Evolutionary conservation across 2,329 filamentous ascomycete species (phyloP), one percentile per base, ranked within the genome.

Genomic region (Ascochyta lentis): DNA sequence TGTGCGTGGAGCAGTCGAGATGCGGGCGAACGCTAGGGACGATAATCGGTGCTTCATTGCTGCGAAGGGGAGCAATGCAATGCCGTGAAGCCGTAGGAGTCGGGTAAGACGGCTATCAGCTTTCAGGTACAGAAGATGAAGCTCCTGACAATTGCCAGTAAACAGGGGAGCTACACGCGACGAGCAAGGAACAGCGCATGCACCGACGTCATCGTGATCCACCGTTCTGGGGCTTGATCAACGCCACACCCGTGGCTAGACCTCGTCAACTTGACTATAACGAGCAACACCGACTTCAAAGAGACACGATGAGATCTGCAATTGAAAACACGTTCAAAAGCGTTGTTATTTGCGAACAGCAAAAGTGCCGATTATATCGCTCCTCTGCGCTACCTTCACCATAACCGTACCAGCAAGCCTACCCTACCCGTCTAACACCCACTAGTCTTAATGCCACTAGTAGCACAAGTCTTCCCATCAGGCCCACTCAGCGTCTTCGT

Each of bases 1-100:
- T 35, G 63, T 44, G n/a, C 59, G 56, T 41, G 56, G 56, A 49
- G 49, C 54, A 26, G 55, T 47, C 26, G 54, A 53, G 37, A 60
- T 41, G 52, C 62, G 63, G 47, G 68, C 33, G 27, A 70, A 59
- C 34, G 58, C 53, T 47, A 70, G 49, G 41, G 65, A 59, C 12
- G 65, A 59, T 58, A 74, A 59, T 58, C 69, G 65, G 45, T 71
- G 69, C 60, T 65, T 74, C 72, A 75, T 75, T 19, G 46, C 59
- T 44, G 40, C 23, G 35, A 49, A 24, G 42, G 39, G 39, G 33
- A 39, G 24, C 19, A 41, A 48, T 22, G 42, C 19, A 16, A 27
- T 55, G 43, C 43, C 31, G 49, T 41, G 33, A 43, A 59, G 49
- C 41, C 54, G 54, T 41, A 9, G 19, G 15, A 57, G 39, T 40